Percentiles rank a stretch among this genome's conserved stretches.
phyloP scores from a whole-genome alignment of 1,284 basidiomycete genomes.

The Inonotus obliquus region DNA sequence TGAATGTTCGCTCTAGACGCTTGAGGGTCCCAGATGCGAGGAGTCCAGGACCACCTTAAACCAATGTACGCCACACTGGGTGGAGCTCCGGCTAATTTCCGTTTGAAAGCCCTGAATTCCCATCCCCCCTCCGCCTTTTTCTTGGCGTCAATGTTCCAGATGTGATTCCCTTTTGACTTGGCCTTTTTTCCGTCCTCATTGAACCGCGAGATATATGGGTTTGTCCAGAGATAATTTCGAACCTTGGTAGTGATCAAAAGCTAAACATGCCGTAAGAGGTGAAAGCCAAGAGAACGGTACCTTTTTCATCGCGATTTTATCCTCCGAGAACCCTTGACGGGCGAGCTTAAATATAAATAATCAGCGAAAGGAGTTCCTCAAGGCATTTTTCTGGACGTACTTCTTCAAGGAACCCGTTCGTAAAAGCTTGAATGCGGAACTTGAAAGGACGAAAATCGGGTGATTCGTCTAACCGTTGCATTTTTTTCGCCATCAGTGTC shows the following conservation, averaged over 20 bases:
- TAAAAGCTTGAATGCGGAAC: slow-evolving; percentile 98
- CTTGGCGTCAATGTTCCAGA: slow-evolving; percentile 98
- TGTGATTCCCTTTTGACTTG: slow-evolving; percentile 99
- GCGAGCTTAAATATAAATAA: slow-evolving; percentile 49
- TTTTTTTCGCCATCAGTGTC: slow-evolving; percentile 98
- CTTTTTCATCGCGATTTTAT: slow-evolving; percentile 88
- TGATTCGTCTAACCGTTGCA: slow-evolving; percentile 93
- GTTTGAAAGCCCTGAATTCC: slow-evolving; percentile 89
- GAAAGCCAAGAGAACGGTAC: slow-evolving; percentile 34
- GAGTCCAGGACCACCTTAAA: slow-evolving; percentile 87
- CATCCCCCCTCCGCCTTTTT: slow-evolving; percentile 75
- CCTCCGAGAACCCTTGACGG: slow-evolving; percentile 74
- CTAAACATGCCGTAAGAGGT: slow-evolving; percentile 2
- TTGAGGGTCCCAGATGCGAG: slow-evolving; percentile 97
- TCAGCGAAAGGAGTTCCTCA: slow-evolving; percentile 18
- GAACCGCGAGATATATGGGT: slow-evolving; percentile 92
- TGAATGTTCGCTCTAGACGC: slow-evolving; percentile 75
- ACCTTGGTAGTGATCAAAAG: slow-evolving; percentile 53
- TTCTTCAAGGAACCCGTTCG: slow-evolving; percentile 93
- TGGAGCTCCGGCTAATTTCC: slow-evolving; percentile 79
- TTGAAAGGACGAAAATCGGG: slow-evolving; percentile 98
- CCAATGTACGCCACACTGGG: slow-evolving; percentile 80
- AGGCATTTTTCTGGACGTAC: slow-evolving; percentile 35
- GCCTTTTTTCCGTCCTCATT: slow-evolving; percentile 99
- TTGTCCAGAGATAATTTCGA: slow-evolving; percentile 95